Percentiles rank a stretch among this genome's conserved stretches.
Conservation (phyloP, 306 rosid genomes). For the Crotalaria pallida region DNA sequence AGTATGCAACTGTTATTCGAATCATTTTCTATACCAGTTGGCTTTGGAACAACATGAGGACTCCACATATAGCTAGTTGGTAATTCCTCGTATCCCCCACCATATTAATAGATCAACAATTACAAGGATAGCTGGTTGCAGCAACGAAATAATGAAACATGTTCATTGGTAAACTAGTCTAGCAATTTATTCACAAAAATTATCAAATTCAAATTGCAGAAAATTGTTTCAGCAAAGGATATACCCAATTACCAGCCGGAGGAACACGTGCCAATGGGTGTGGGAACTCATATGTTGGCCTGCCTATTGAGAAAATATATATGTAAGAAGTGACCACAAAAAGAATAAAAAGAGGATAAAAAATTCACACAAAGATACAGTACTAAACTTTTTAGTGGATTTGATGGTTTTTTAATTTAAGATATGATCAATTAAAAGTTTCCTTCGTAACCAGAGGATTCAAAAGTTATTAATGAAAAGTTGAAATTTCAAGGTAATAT, state of each 20-base stretch:
- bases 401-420: background rate
- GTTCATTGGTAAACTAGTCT: background rate
- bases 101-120: slow-evolving; percentile 77
- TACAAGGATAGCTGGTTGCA: slow-evolving; percentile 61
- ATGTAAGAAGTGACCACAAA: slow-evolving; percentile 25
- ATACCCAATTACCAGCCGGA: slow-evolving; percentile 86
- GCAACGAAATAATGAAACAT: slow-evolving; percentile 23
- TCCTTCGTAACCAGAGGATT: background rate
- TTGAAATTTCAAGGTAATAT: background rate
- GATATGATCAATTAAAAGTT: background rate
- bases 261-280: slow-evolving; percentile 88
- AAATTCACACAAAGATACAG: background rate
- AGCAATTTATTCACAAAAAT: slow-evolving; percentile 7
- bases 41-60: slow-evolving; percentile 86
- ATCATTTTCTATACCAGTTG: slow-evolving; percentile 50
- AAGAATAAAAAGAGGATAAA: background rate
- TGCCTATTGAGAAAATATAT: slow-evolving; percentile 39
- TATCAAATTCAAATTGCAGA: slow-evolving; percentile 9
- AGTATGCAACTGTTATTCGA: background rate
- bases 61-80: slow-evolving; percentile 92
- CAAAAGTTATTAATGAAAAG: background rate
- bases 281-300: slow-evolving; percentile 83
- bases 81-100: slow-evolving; percentile 79
- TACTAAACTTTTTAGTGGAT: background rate
- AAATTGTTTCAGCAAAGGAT: slow-evolving; percentile 8